Conservation (phyloP, 345 rosid genomes). For the Corchorus olitorius region DNA sequence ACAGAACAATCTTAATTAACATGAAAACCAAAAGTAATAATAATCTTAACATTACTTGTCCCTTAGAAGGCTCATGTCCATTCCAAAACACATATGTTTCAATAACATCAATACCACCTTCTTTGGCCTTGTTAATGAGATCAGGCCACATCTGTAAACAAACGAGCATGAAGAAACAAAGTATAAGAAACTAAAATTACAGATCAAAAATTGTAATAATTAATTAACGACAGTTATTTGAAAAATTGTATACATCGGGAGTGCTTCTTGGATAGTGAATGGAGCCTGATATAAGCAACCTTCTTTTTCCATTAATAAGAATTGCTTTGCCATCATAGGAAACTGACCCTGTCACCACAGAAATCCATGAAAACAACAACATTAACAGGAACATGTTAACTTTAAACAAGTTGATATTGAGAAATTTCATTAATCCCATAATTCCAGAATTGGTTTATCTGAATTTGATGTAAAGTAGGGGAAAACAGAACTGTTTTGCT, state of each 20-base stretch:
- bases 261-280: slow-evolving; percentile 97
- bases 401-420: slow-evolving; percentile 14
- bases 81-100: slow-evolving; percentile 93
- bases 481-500: no score
- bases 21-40: neutral
- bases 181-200: no score
- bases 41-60: slow-evolving; percentile 40
- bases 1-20: neutral
- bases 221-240: neutral
- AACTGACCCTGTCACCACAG: slow-evolving; percentile 48
- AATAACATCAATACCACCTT: slow-evolving; percentile 85
- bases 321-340: slow-evolving; percentile 72
- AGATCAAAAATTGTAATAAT: neutral
- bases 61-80: slow-evolving; percentile 92
- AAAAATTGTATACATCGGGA: slow-evolving; percentile 55
- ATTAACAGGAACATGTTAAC: neutral
- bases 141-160: slow-evolving; percentile 88
- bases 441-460: neutral
- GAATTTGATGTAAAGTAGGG: neutral
- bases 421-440: neutral
- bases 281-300: slow-evolving; percentile 83
- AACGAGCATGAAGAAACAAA: neutral
- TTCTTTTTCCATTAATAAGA: slow-evolving; percentile 68
- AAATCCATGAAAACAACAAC: slow-evolving; percentile 36
- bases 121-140: slow-evolving; percentile 85